These are phyloP conservation scores for Phytophthora syringae DNA, from an alignment of 352 stramenopile genomes.

Conservation along the genomic window DNA sequence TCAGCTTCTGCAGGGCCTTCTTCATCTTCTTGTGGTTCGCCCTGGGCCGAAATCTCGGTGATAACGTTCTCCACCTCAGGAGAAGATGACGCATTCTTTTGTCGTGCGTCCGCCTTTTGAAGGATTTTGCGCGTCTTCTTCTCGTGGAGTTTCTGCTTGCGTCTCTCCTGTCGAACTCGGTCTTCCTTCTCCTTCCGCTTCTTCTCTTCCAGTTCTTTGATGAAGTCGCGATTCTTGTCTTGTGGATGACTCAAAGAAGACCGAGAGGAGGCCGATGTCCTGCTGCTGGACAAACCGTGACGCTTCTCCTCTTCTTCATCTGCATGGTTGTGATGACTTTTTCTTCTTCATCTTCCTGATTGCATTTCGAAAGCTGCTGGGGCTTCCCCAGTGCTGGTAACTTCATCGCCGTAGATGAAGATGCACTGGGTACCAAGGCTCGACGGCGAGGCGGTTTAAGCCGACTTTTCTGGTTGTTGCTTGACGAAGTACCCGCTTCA, in stretches of 20 bases:
- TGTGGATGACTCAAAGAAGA: constrained; percentile 14
- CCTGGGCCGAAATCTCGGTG: not conserved
- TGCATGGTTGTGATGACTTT: too few species aligned
- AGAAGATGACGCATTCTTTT: constrained; percentile 29
- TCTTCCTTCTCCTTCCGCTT: constrained; percentile 72
- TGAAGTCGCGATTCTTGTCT: constrained; percentile 74
- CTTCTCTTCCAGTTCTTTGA: constrained; percentile 77
- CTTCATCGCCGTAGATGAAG: constrained; percentile 35
- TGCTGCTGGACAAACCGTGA: constrained; percentile 22
- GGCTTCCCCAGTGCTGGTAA: constrained; percentile 49
- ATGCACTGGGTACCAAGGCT: constrained; percentile 1
- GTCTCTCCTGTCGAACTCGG: constrained; percentile 44
- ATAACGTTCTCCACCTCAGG: constrained; percentile 33
- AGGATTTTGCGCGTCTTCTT: constrained; percentile 67
- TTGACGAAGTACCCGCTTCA: constrained; percentile 3
- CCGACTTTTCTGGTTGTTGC: constrained; percentile 25
- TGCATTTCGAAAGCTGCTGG: constrained; percentile 34
- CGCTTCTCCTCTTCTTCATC: constrained; percentile 34
- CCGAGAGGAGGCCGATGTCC: constrained; percentile 19
- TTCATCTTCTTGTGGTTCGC: constrained; percentile 31
- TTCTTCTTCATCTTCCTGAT: constrained; percentile 56
- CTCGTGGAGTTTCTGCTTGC: constrained; percentile 65
- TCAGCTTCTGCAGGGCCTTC: constrained; percentile 16
- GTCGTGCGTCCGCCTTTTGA: constrained; percentile 42
- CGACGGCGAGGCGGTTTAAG: constrained; percentile 35